Percentiles rank a stretch among this genome's conserved stretches.
Conservation (phyloP, 2,329 filamentous ascomycete genomes). For the Fusarium papillatum region DNA sequence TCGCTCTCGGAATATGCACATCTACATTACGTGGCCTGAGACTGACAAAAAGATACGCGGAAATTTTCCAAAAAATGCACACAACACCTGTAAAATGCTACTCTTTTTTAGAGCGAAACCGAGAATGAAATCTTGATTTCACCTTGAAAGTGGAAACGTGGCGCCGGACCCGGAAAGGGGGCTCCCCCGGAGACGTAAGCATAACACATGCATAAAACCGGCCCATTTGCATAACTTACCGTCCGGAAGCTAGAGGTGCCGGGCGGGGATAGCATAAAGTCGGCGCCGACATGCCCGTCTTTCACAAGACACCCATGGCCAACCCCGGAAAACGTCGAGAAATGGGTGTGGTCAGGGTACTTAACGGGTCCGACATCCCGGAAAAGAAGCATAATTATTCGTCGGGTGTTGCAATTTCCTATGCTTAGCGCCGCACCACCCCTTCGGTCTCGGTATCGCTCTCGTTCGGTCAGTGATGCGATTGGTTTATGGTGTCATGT, state of each 20-base stretch:
- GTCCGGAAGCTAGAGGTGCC: conserved; percentile 15
- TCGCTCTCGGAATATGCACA: neutral
- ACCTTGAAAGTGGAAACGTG: neutral
- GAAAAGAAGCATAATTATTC: neutral
- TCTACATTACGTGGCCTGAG: neutral
- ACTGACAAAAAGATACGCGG: neutral
- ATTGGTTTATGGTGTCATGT: neutral
- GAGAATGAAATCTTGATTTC: neutral
- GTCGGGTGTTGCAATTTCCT: neutral
- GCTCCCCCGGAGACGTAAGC: neutral
- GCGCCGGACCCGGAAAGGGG: conserved; percentile 19
- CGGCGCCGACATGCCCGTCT: neutral
- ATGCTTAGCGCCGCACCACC: neutral
- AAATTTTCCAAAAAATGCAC: neutral
- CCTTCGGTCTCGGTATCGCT: conserved; percentile 5
- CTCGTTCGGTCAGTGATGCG: neutral
- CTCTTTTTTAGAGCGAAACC: neutral
- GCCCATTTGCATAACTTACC: conserved; percentile 13
- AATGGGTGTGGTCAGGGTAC: neutral
- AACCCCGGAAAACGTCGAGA: neutral
- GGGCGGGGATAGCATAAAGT: conserved; percentile 30
- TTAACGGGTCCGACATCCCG: conserved; percentile 4
- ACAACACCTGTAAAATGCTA: neutral
- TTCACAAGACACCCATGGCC: neutral
- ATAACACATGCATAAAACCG: conserved; percentile 18